Evolutionary conservation across 805 yeast genomes (phyloP).

Genomic region (Kuraishia cidri): DNA sequence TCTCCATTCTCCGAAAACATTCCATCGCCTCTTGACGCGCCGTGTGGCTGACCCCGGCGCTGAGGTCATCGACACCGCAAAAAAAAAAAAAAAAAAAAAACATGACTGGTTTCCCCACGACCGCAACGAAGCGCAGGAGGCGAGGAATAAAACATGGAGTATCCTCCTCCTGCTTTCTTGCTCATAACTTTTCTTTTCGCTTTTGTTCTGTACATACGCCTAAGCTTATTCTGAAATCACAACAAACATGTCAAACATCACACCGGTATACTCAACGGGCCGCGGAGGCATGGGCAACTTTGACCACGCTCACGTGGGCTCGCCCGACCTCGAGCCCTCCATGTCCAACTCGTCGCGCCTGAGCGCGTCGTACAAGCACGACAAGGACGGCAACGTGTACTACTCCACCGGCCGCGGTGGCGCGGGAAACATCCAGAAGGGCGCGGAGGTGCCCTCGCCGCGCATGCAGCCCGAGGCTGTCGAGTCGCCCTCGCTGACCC

Average conservation of each 20-base stretch:
- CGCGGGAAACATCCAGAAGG: conserved; percentile 38
- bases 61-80: too few relatives aligned
- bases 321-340: conserved; percentile 6
- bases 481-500: conserved; percentile 29
- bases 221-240: too few relatives aligned
- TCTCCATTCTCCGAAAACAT: too few relatives aligned
- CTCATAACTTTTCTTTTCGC: too few relatives aligned
- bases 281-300: conserved; percentile 27
- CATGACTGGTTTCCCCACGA: too few relatives aligned
- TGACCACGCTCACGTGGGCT: conserved; percentile 7
- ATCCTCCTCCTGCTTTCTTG: too few relatives aligned
- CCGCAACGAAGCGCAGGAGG: too few relatives aligned
- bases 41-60: too few relatives aligned
- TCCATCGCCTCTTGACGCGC: too few relatives aligned
- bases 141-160: too few relatives aligned
- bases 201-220: too few relatives aligned
- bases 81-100: too few relatives aligned
- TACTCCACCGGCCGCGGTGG: conserved; percentile 54
- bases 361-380: conserved; percentile 16
- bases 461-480: conserved; percentile 18
- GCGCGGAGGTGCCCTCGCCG: conserved; percentile 34
- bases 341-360: conserved; percentile 7
- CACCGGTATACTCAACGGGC: conserved; percentile 14
- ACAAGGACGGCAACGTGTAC: conserved; percentile 21
- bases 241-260: background rate